phyloP scores from a whole-genome alignment of 1,139 yeast species.

The Pneumocystis jirovecii region DNA sequence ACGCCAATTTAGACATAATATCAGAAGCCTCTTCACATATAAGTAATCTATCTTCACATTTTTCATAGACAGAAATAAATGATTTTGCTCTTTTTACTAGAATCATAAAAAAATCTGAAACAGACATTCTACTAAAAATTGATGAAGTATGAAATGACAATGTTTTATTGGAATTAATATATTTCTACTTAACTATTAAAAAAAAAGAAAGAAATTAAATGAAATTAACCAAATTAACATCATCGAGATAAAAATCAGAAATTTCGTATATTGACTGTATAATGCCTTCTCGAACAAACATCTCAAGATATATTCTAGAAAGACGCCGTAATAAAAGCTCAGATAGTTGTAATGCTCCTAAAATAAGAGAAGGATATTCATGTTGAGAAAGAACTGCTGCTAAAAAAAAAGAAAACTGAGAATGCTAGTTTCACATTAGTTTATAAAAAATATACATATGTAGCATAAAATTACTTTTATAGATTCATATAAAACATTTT shows the following conservation, averaged over 20 bases:
- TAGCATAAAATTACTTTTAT: slow-evolving; percentile 11
- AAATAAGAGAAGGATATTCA: slow-evolving; percentile 29
- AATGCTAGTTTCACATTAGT: slow-evolving; percentile 6
- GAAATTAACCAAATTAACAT: not conserved
- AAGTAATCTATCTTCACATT: not conserved
- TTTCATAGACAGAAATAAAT: not conserved
- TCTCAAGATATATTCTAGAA: slow-evolving; percentile 32
- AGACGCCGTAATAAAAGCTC: slow-evolving; percentile 33
- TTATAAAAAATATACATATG: not conserved
- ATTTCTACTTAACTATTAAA: not conserved
- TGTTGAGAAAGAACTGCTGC: slow-evolving; percentile 58
- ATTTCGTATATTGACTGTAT: slow-evolving; percentile 34
- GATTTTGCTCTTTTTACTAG: not conserved
- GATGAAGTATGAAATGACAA: not conserved
- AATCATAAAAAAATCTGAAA: not conserved
- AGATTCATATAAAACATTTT: slow-evolving; percentile 17
- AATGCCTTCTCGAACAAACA: slow-evolving; percentile 61
- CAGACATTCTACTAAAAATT: not conserved
- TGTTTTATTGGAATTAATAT: not conserved
- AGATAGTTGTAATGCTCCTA: slow-evolving; percentile 41
- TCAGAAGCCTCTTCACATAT: not conserved
- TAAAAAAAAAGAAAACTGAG: slow-evolving; percentile 31
- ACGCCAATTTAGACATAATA: not conserved
- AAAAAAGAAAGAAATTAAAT: not conserved
- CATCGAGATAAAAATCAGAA: not conserved